Evolutionary conservation across 108 stramenopile genomes (phyloP).

Genomic region (Skeletonema costatum): DNA sequence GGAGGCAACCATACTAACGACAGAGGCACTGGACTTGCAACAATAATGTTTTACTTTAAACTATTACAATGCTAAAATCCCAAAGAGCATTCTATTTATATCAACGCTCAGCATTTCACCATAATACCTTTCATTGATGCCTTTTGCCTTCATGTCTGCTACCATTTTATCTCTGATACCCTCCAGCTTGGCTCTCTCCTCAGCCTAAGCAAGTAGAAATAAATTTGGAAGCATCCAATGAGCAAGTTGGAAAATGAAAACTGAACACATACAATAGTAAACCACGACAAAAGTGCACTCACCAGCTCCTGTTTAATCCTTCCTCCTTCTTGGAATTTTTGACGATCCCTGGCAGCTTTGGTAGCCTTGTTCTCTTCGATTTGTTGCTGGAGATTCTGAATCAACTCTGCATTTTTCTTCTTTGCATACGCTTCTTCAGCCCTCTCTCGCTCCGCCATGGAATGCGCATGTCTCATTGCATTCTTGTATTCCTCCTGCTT

Average conservation of each 20-base stretch:
- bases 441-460: constrained; percentile 62
- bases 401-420: constrained; percentile 42
- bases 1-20: no score
- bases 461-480: constrained; percentile 34
- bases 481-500: constrained; percentile 59
- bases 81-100: background rate
- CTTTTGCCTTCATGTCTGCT: constrained; percentile 50
- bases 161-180: constrained; percentile 63
- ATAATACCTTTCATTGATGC: constrained; percentile 60
- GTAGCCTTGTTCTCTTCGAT: constrained; percentile 60
- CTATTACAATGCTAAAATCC: background rate
- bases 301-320: constrained; percentile 48
- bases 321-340: constrained; percentile 59
- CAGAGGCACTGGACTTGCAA: no score
- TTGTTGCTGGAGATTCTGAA: constrained; percentile 54
- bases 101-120: constrained; percentile 46
- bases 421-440: constrained; percentile 37
- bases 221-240: background rate
- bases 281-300: background rate
- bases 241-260: background rate
- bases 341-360: constrained; percentile 32
- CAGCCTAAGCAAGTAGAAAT: constrained; percentile 1
- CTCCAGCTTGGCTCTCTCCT: constrained; percentile 55
- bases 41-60: no score
- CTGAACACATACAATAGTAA: background rate